A percentile compares a stretch with the other conserved stretches of the same genome.
Conservation (phyloP, 2,329 filamentous ascomycete species). For the Cladosporium phlei region DNA sequence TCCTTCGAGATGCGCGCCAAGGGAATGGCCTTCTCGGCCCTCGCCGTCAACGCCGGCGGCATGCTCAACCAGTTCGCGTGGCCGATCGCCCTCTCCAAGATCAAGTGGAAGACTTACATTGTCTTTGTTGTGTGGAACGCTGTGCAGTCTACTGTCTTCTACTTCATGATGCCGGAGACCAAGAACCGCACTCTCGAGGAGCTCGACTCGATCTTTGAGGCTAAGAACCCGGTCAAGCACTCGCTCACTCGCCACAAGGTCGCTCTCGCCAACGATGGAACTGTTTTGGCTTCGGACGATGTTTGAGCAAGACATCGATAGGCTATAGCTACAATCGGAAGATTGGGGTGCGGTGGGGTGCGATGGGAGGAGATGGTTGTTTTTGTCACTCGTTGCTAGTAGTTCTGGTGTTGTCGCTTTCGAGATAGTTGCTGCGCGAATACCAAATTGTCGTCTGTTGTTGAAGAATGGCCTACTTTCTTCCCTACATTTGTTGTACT, state of each 20-base stretch:
- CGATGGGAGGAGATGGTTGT: neutral
- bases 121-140: conserved; percentile 32
- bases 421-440: no score
- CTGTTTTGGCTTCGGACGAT: conserved; percentile 22
- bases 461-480: no score
- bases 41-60: conserved; percentile 41
- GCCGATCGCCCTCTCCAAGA: conserved; percentile 25
- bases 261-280: conserved; percentile 22
- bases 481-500: no score
- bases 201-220: conserved; percentile 41
- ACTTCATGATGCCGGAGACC: conserved; percentile 37
- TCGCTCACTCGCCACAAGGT: conserved; percentile 24
- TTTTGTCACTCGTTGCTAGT: conserved; percentile 1
- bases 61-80: conserved; percentile 36
- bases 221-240: conserved; percentile 37
- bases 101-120: conserved; percentile 28
- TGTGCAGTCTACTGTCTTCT: conserved; percentile 31
- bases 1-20: conserved; percentile 44
- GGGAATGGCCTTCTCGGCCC: conserved; percentile 41
- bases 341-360: no score
- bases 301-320: conserved; percentile 2
- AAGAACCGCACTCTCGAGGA: conserved; percentile 43
- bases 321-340: neutral
- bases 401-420: neutral
- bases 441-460: no score